Evolutionary conservation across 176 grass and related monocot species (phyloP), one percentile per base, ranked within the genome.

Genomic region (Pontederia crassipes): DNA sequence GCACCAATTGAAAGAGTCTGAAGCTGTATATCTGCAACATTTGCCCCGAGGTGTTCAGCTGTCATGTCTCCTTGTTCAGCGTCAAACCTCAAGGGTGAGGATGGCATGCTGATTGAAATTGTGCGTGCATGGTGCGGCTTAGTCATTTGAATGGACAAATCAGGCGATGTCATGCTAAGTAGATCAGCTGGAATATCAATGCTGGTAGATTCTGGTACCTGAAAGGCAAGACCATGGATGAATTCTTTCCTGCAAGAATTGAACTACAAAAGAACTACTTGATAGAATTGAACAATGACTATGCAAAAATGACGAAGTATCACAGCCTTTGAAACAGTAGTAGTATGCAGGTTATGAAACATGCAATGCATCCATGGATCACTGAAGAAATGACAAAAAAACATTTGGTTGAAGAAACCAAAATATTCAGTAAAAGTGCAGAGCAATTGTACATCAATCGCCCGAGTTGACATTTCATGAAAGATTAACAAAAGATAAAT

Each of bases 61-160:
- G 69, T 49, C 46, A 69, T 52, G 50, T n/a, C 35, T 50, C 52
- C 50, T 11, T 61, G 47, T 67, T 77, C 73, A 61, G 24, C 17
- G 14, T 61, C 49, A 48, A 82, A 82, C 55, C 51, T 48, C 12
- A 70, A 75, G 45, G 87, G 83, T n/a, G 93, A 88, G 14, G 79
- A 59, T 49, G 93, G 93, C 77, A 98, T 50, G 74, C 93, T 98
- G 73, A 92, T 81, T 11, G 87, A 98, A 2, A 76, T 52, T 45
- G 73, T 72, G 15, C 49, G 81, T 29, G 72, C 76, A 26, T 70
- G 72, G 5, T 68, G 71, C 62, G 55, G 16, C 13, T 49, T n/a
- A n/a, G 12, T 35, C 26, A 26, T 48, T 40, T 59, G 55, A 52
- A 73, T 28, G 11, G 28, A 56, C 28, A 13, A 55, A 60, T 55